Evolutionary conservation across 2,329 filamentous ascomycete species (phyloP), one percentile per base, ranked within the genome.

Genomic region (Tetracladium maxilliforme): DNA sequence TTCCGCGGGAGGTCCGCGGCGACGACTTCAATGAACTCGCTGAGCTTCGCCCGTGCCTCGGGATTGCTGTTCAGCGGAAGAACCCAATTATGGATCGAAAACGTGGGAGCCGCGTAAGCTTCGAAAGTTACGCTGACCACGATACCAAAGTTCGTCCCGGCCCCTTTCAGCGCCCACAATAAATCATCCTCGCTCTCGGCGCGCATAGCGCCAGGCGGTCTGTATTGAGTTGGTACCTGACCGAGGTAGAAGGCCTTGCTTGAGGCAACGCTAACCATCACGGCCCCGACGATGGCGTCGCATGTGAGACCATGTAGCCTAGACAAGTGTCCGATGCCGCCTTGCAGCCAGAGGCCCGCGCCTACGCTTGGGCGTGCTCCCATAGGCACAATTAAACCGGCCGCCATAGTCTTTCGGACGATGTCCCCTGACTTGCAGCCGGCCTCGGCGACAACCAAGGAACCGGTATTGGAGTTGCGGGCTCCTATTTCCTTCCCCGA

Each of bases 341-440:
- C 71, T 49, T 76, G 69, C 23, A 77, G 49, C 66, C 67, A 75
- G 10, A 70, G 35, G 0, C 71, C 71, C 0, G 65, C 59, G 4
- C 71, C 70, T 14, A 76, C 67, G 33, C 68, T 74, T 33, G 70
- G 70, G 6, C 70, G 64, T 14, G 65, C 41, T 3, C 70, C 71
- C 4, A 76, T 41, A 1, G 70, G 69, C 3, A 76, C 58, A 28
- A 61, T 64, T 26, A 74, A 1, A 3, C 58, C 63, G 0, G 33
- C 48, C 2, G 29, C 44, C 51, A 61, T 59, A 8, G 61, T 37
- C 25, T 52, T 48, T 12, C 38, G 34, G 33, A 74, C 35, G 30
- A 76, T 62, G 24, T 70, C 59, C 1, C 52, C 63, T 0, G 58
- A 56, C 22, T 51, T 71, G 41, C 65, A 71, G 24, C 70, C 70